phyloP scores from a whole-genome alignment of 495 filamentous ascomycete species.

The Parathielavia appendiculata region DNA sequence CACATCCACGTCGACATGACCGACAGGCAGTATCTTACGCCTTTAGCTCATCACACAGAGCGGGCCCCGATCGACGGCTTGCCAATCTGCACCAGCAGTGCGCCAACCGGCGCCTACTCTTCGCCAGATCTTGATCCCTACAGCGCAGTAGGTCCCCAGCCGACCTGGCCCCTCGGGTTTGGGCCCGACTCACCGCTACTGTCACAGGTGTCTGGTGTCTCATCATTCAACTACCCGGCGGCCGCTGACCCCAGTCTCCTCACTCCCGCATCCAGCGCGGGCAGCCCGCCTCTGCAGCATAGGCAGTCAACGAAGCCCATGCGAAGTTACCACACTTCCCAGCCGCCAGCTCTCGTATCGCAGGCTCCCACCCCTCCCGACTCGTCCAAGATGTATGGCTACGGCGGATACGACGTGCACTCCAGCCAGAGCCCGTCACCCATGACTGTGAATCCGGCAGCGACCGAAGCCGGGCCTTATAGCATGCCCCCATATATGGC shows the following conservation, averaged over 20 bases:
- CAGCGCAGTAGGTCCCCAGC: conserved; percentile 29
- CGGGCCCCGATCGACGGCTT: conserved; percentile 21
- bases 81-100: conserved; percentile 21
- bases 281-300: conserved; percentile 41
- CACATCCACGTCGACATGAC: conserved; percentile 32
- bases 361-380: conserved; percentile 43
- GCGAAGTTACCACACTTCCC: conserved; percentile 30
- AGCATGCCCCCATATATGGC: conserved; percentile 32
- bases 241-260: conserved; percentile 42
- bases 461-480: conserved; percentile 26
- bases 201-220: conserved; percentile 33
- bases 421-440: conserved; percentile 35
- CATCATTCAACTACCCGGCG: conserved; percentile 43
- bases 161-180: neutral
- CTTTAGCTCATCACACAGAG: conserved; percentile 22
- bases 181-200: neutral
- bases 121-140: conserved; percentile 29
- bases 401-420: conserved; percentile 30
- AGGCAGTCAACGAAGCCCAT: conserved; percentile 34
- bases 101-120: conserved; percentile 24
- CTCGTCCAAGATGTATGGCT: conserved; percentile 38
- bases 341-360: conserved; percentile 28
- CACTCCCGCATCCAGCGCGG: conserved; percentile 43
- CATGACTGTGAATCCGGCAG: conserved; percentile 31
- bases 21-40: conserved; percentile 28